Evolutionary conservation across 1,284 basidiomycete species (phyloP), one percentile per base, ranked within the genome.

Genomic region (Austroboletus novae-zelandiae): DNA sequence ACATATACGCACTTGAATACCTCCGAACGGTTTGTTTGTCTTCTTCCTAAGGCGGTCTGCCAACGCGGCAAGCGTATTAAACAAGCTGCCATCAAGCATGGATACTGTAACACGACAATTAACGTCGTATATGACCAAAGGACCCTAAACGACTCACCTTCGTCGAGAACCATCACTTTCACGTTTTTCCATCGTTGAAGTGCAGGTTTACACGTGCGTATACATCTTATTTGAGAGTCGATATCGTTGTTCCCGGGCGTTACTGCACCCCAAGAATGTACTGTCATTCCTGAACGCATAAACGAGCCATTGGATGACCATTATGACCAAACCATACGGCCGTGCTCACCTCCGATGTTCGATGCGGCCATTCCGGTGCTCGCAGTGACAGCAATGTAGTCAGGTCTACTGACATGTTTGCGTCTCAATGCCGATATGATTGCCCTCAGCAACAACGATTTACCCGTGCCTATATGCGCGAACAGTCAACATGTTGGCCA

Each of bases 181-280:
- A 81, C 80, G 27, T 78, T 72, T 52, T 74, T 69, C 87, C 87
- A 90, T 43, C 84, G 73, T 32, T 74, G 70, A 32, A 73, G 64
- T 2, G 82, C 80, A 57, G 80, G 83, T 56, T 74, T 78, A 59
- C 83, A 85, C 60, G 77, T 80, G 56, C 60, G 62, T 57, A 72
- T 69, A 40, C 66, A 72, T 45, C 67, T 75, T 51, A 93, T 75
- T 60, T 83, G 84, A 15, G 60, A 71, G 15, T 79, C 75, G 4
- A 92, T 71, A 11, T 77, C 68, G 1, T 79, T 70, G 14, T 74
- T 74, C 0, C 83, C 88, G 0, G 92, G 74, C 0, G 88, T 87
- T 15, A 91, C 81, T 0, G 89, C 81, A 8, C 86, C 84, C 74
- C 89, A 94, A 4, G 88, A 89, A 66, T 94, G 91, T 14, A 94